Evolutionary conservation across 257 asterid species (phyloP), one percentile per base, ranked within the genome.

Genomic region (Asclepias syriaca): DNA sequence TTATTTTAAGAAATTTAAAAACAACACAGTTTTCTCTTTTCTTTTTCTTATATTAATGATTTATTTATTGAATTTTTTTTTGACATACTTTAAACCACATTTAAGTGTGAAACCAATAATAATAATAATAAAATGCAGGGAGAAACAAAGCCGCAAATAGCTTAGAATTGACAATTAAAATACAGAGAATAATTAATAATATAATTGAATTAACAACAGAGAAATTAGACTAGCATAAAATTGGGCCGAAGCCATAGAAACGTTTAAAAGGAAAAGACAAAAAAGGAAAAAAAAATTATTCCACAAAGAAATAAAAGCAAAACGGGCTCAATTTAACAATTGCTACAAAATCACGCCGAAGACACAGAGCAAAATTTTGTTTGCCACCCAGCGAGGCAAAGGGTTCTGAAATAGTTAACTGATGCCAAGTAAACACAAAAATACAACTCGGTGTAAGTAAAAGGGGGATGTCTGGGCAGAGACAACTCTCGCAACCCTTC

Each of bases 291-390:
- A n/a, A 18, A 0, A 21, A 11, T 49, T 32, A 40, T 39, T 7
- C 21, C 37, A 4, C 45, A 3, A 22, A 19, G 46, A 6, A 61
- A 13, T 12, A 58, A 37, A 21, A 56, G 50, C 40, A 54, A 55
- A 71, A n/a, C 16, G 66, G 66, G 40, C 80, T 71, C 80, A 77
- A 55, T 29, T 64, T 40, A 32, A 76, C 72, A 70, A 34, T 50
- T 65, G 68, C 49, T 27, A 27, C 15, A 39, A 32, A 64, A 70
- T 14, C 46, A 37, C 1, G 80, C 32, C 5, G 63, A 54, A n/a
- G 51, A 40, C 24, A 76, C 21, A 43, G 37, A 65, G 43, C 75
- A 71, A 76, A 77, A 65, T 16, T 29, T 61, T 34, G 14, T 19
- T 77, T 49, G 64, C 76, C 68, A 40, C 34, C 49, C 0, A 29